phyloP scores from a whole-genome alignment of 139 green algal species.

The Micromonas commoda region DNA sequence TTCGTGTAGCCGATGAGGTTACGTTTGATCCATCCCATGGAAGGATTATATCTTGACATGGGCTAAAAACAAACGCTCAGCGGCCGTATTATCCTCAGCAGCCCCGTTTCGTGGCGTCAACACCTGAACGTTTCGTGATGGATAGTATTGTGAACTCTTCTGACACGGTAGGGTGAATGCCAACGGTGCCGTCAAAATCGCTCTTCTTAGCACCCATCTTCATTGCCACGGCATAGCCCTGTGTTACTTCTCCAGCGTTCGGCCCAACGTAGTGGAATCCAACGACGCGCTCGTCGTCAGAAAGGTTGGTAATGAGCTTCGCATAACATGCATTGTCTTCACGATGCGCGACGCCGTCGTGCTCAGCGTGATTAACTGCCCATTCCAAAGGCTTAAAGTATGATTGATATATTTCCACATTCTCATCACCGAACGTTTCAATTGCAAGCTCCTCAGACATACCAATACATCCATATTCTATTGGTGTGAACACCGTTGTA shows the following conservation, averaged over 20 bases:
- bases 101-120: conserved; percentile 43
- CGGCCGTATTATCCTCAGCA: conserved; percentile 47
- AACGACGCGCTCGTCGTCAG: conserved; percentile 47
- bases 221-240: conserved; percentile 42
- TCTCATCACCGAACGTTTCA: conserved; percentile 41
- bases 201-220: conserved; percentile 30
- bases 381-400: conserved; percentile 57
- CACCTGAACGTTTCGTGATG: conserved; percentile 47
- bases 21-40: too few species aligned
- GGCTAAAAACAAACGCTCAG: too few species aligned
- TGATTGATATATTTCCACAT: conserved; percentile 47
- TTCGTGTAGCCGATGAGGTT: too few species aligned
- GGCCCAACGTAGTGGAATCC: conserved; percentile 46
- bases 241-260: conserved; percentile 47
- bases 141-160: conserved; percentile 46
- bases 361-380: conserved; percentile 44
- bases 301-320: conserved; percentile 37
- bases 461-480: conserved; percentile 56
- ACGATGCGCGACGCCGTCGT: conserved; percentile 15
- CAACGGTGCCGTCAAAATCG: conserved; percentile 37
- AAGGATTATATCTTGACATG: too few species aligned
- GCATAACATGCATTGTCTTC: conserved; percentile 42
- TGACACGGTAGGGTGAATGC: conserved; percentile 37
- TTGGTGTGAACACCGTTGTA: conserved; percentile 53
- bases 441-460: conserved; percentile 45